Conservation (phyloP, 179 eudicot genomes). For the Corrigiola litoralis region DNA sequence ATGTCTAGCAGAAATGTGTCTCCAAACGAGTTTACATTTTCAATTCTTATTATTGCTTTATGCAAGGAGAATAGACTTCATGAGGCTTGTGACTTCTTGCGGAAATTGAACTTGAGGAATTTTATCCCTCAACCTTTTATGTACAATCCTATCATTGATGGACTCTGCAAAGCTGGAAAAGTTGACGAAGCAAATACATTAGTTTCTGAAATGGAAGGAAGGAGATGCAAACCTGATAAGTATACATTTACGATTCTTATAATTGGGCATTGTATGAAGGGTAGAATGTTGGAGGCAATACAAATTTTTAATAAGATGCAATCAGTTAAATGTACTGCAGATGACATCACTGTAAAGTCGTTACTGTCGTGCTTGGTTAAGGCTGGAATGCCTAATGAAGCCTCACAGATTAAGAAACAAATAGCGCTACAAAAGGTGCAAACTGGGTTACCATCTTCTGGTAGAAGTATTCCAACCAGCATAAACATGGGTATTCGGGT, state of each 20-base stretch:
- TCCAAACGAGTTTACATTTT: slow-evolving; percentile 67
- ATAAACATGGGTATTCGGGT: slow-evolving; percentile 45
- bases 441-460: slow-evolving; percentile 29
- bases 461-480: slow-evolving; percentile 23
- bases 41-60: slow-evolving; percentile 56
- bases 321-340: slow-evolving; percentile 60
- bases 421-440: slow-evolving; percentile 30
- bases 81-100: slow-evolving; percentile 69
- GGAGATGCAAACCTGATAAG: slow-evolving; percentile 67
- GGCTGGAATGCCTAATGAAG: slow-evolving; percentile 89
- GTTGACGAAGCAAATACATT: slow-evolving; percentile 74
- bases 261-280: slow-evolving; percentile 94
- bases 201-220: slow-evolving; percentile 72
- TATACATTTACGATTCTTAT: slow-evolving; percentile 87
- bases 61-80: slow-evolving; percentile 71
- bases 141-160: slow-evolving; percentile 89
- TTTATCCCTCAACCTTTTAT: slow-evolving; percentile 61
- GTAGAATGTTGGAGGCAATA: slow-evolving; percentile 78
- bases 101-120: slow-evolving; percentile 56
- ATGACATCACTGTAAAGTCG: slow-evolving; percentile 58
- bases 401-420: slow-evolving; percentile 46
- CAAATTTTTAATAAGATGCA: slow-evolving; percentile 65
- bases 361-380: slow-evolving; percentile 63
- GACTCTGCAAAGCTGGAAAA: slow-evolving; percentile 81
- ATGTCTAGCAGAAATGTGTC: slow-evolving; percentile 46